phyloP scores from a whole-genome alignment of 2,329 filamentous ascomycete genomes.

The Sordariomycetes sp. region DNA sequence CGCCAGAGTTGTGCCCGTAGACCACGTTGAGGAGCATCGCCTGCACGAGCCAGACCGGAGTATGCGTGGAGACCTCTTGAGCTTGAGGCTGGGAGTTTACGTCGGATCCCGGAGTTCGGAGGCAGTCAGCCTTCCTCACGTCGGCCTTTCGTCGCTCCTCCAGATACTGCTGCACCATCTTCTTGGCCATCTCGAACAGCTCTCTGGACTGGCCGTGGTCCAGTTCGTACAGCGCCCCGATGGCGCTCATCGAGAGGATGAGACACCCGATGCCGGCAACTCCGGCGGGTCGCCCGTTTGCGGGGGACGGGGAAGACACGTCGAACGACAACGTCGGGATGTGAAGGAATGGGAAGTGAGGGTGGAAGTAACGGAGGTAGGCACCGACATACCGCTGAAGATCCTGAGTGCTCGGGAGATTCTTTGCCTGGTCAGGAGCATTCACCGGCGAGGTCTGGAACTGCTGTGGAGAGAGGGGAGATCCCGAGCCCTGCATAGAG shows the following conservation, averaged over 20 bases:
- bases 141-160: slow-evolving; percentile 85
- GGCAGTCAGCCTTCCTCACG: slow-evolving; percentile 53
- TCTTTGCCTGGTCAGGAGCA: slow-evolving; percentile 39
- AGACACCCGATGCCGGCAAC: slow-evolving; percentile 76
- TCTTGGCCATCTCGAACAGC: slow-evolving; percentile 86
- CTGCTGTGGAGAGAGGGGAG: slow-evolving; percentile 43
- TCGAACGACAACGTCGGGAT: slow-evolving; percentile 88
- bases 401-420: slow-evolving; percentile 70
- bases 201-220: slow-evolving; percentile 72
- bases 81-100: background rate
- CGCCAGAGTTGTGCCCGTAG: slow-evolving; percentile 89
- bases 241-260: slow-evolving; percentile 72
- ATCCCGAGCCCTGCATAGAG: slow-evolving; percentile 41
- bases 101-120: slow-evolving; percentile 25
- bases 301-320: slow-evolving; percentile 51
- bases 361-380: slow-evolving; percentile 88
- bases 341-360: slow-evolving; percentile 90
- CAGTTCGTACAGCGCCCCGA: slow-evolving; percentile 75
- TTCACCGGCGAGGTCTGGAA: slow-evolving; percentile 35
- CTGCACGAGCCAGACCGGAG: slow-evolving; percentile 90
- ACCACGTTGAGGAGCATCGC: slow-evolving; percentile 95
- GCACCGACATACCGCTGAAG: slow-evolving; percentile 84
- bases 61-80: slow-evolving; percentile 32
- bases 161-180: slow-evolving; percentile 86
- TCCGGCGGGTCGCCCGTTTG: slow-evolving; percentile 48